Evolutionary conservation across 2,329 filamentous ascomycete species (phyloP).

Genomic region (Cadophora malorum): DNA sequence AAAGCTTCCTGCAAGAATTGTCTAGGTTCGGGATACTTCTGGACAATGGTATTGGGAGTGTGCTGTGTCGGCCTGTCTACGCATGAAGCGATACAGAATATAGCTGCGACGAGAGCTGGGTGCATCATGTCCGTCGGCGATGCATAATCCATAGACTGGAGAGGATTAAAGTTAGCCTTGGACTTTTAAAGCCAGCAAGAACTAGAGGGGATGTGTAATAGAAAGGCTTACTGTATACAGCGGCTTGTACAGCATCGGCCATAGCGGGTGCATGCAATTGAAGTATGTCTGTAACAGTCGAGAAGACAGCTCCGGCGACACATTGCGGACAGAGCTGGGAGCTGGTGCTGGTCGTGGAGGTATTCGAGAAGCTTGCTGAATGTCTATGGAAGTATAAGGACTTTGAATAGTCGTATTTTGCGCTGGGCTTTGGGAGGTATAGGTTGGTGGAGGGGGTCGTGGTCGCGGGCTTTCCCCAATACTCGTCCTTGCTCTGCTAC

Average conservation of each 20-base stretch:
- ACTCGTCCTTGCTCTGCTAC: constrained; percentile 30
- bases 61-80: constrained; percentile 35
- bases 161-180: background rate
- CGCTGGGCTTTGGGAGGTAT: constrained; percentile 10
- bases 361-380: constrained; percentile 9
- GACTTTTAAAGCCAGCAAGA: background rate
- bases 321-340: constrained; percentile 16
- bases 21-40: constrained; percentile 33
- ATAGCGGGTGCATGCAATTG: constrained; percentile 43
- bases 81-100: constrained; percentile 43
- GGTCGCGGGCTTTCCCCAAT: constrained; percentile 20
- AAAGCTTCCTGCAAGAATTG: constrained; percentile 39
- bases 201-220: background rate
- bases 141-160: constrained; percentile 7
- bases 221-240: constrained; percentile 33
- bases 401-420: constrained; percentile 1
- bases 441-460: constrained; percentile 17
- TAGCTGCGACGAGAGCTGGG: constrained; percentile 38
- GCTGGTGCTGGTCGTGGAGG: constrained; percentile 9
- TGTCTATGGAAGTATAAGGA: background rate
- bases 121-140: constrained; percentile 39
- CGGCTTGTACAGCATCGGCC: constrained; percentile 45
- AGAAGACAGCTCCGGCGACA: constrained; percentile 38
- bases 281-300: constrained; percentile 43
- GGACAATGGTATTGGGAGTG: constrained; percentile 23